phyloP scores from a whole-genome alignment of 176 grass and related monocot genomes.

The Poa annua region DNA sequence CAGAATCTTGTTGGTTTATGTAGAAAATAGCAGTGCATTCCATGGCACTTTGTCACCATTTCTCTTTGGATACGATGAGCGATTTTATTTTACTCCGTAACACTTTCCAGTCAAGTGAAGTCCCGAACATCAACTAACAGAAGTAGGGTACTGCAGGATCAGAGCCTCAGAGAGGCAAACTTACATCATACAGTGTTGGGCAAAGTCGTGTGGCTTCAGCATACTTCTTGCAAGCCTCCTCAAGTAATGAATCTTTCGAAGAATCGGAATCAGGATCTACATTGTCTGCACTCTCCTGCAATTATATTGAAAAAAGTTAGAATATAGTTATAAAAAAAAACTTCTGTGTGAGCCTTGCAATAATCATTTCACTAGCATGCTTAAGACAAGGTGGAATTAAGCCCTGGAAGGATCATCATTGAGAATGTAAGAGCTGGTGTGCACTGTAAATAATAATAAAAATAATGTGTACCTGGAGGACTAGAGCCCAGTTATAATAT shows the following conservation, averaged over 20 bases:
- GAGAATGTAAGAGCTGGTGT: background rate
- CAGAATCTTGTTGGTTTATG: background rate
- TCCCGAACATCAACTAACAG: background rate
- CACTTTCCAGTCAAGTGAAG: background rate
- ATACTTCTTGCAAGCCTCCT: slow-evolving; percentile 89
- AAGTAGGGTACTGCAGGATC: background rate
- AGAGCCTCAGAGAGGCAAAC: background rate
- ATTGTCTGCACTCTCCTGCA: slow-evolving; percentile 86
- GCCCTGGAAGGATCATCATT: background rate
- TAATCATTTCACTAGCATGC: background rate
- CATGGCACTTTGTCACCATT: background rate
- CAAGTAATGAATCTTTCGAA: slow-evolving; percentile 81
- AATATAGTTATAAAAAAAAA: background rate
- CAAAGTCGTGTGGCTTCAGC: slow-evolving; percentile 77
- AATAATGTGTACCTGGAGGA: slow-evolving; percentile 62
- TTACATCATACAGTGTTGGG: slow-evolving; percentile 82
- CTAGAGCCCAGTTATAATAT: slow-evolving; percentile 84
- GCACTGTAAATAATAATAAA: slow-evolving; percentile 10
- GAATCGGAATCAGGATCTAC: slow-evolving; percentile 67
- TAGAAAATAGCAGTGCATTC: background rate
- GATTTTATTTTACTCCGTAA: background rate
- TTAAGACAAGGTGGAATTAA: slow-evolving; percentile 17
- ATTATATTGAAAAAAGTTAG: slow-evolving; percentile 22
- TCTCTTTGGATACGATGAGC: background rate
- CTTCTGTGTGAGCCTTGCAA: background rate